These are phyloP conservation scores for Thamnidium elegans DNA, from an alignment of 192 early-diverging fungal species.

Conservation along the genomic window DNA sequence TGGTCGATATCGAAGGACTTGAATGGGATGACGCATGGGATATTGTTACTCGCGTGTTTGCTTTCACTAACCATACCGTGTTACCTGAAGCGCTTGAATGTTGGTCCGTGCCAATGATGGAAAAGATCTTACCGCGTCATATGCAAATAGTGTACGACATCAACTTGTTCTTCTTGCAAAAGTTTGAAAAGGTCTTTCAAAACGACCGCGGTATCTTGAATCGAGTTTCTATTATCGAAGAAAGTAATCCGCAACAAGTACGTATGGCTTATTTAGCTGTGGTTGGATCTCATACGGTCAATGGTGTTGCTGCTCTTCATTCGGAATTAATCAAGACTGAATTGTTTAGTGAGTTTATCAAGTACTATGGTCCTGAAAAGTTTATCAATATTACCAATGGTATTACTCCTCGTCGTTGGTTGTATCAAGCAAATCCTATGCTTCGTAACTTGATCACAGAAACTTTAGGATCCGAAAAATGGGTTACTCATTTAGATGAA, in stretches of 20 bases:
- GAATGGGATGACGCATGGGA: conserved; percentile 96
- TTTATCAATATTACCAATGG: conserved; percentile 99
- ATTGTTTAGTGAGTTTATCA: conserved; percentile 92
- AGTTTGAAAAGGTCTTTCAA: conserved; percentile 81
- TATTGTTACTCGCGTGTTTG: conserved; percentile 84
- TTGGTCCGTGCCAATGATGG: conserved; percentile 93
- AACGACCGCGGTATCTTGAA: conserved; percentile 83
- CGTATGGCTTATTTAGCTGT: conserved; percentile 96
- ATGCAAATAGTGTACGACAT: conserved; percentile 99
- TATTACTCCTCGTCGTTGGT: conserved; percentile 96
- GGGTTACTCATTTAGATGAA: conserved; percentile 75
- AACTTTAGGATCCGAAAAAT: conserved; percentile 70
- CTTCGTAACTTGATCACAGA: conserved; percentile 80
- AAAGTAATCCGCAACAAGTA: conserved; percentile 85
- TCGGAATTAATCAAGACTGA: conserved; percentile 76
- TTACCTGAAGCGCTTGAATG: conserved; percentile 97
- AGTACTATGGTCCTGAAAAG: conserved; percentile 77
- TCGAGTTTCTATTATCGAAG: conserved; percentile 94
- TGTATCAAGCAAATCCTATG: conserved; percentile 93
- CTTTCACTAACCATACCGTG: conserved; percentile 98
- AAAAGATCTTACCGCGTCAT: conserved; percentile 91
- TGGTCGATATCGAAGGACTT: conserved; percentile 89
- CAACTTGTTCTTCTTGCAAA: conserved; percentile 97
- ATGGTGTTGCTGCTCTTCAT: conserved; percentile 91
- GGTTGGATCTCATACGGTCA: conserved; percentile 93